Evolutionary conservation across 2,329 filamentous ascomycete species (phyloP).

Genomic region (Sclerotinia glacialis): DNA sequence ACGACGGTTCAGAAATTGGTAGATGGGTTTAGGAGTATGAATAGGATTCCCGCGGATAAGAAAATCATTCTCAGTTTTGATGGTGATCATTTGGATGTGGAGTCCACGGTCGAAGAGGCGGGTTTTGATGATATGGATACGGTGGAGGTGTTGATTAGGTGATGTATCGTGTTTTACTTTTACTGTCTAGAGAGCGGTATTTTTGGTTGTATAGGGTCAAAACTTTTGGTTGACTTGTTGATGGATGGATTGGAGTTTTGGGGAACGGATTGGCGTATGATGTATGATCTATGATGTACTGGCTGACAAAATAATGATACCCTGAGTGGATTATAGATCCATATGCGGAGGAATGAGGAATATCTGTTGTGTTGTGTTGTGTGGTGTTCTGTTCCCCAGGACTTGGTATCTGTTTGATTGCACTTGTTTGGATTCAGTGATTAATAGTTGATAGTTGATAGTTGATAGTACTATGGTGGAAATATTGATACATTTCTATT

Average conservation of each 20-base stretch:
- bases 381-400: too few species aligned
- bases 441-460: too few species aligned
- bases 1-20: constrained; percentile 63
- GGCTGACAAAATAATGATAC: constrained; percentile 8
- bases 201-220: not conserved
- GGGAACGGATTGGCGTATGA: not conserved
- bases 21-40: constrained; percentile 56
- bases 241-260: not conserved
- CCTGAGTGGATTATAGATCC: constrained; percentile 2
- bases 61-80: constrained; percentile 68
- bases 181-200: too few species aligned
- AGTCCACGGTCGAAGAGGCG: constrained; percentile 59
- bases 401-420: too few species aligned
- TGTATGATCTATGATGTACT: not conserved
- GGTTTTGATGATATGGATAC: constrained; percentile 74
- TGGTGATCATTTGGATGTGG: constrained; percentile 65
- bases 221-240: not conserved
- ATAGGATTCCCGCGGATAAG: constrained; percentile 50
- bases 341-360: not conserved
- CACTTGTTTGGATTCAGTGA: too few species aligned
- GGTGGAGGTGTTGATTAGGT: constrained; percentile 59
- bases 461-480: too few species aligned
- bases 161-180: constrained; percentile 4
- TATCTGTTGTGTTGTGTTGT: too few species aligned
- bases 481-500: too few species aligned